phyloP scores from a whole-genome alignment of 1,284 basidiomycete genomes.

The Singerocomus inundabilis region DNA sequence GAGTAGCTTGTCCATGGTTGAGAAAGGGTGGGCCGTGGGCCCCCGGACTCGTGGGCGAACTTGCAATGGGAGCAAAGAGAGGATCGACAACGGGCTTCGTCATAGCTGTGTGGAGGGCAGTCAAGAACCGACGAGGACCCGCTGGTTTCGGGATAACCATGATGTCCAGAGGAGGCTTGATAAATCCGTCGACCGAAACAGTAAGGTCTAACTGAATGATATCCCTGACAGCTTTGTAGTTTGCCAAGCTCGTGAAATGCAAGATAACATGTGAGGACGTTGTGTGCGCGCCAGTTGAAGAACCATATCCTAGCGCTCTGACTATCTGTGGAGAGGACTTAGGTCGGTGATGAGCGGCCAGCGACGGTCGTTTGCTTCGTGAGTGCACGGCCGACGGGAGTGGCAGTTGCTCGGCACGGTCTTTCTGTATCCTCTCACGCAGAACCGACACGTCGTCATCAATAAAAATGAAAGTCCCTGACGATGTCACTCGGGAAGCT shows the following conservation, averaged over 20 bases:
- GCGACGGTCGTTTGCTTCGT: constrained; percentile 68
- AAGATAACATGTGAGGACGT: constrained; percentile 60
- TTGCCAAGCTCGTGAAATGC: constrained; percentile 87
- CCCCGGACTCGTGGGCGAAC: constrained; percentile 76
- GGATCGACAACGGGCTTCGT: constrained; percentile 85
- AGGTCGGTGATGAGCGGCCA: constrained; percentile 67
- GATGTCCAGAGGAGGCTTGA: constrained; percentile 64
- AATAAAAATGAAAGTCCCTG: constrained; percentile 73
- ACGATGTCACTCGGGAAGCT: constrained; percentile 24
- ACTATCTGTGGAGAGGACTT: constrained; percentile 76
- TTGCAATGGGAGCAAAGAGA: constrained; percentile 89
- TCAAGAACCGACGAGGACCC: constrained; percentile 87
- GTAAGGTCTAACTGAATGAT: constrained; percentile 70
- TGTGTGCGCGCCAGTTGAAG: constrained; percentile 29
- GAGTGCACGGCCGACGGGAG: constrained; percentile 43
- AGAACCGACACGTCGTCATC: constrained; percentile 85
- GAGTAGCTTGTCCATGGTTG: constrained; percentile 35
- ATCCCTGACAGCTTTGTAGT: constrained; percentile 86
- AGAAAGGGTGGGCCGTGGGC: constrained; percentile 45
- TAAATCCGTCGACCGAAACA: constrained; percentile 40
- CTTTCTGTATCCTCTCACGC: constrained; percentile 63
- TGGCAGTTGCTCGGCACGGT: constrained; percentile 55
- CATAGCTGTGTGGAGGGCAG: constrained; percentile 84
- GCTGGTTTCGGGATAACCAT: constrained; percentile 96
- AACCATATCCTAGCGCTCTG: constrained; percentile 46